Evolutionary conservation across 73 alveolate species (phyloP).

Genomic region (Paramecium primaurelia): DNA sequence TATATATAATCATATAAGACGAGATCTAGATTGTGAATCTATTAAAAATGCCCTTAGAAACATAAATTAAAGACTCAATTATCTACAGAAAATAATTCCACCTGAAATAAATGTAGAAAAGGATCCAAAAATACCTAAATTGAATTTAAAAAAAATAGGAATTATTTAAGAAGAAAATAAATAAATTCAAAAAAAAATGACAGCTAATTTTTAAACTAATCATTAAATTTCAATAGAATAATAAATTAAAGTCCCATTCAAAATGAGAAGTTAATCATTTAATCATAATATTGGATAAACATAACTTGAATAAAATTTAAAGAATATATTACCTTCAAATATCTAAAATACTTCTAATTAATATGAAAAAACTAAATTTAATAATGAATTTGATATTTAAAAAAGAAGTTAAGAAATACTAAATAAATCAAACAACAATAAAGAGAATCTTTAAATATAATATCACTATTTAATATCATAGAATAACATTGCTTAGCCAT

Average conservation of each 20-base stretch:
- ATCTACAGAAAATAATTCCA: background rate
- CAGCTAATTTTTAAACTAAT: background rate
- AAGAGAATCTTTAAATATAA: background rate
- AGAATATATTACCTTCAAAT: background rate
- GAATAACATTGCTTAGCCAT: background rate
- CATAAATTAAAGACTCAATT: background rate
- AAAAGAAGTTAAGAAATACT: background rate
- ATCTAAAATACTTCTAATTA: background rate
- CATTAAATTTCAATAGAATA: background rate
- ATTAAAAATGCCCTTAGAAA: background rate
- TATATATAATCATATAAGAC: background rate
- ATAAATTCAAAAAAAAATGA: background rate
- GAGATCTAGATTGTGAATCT: conserved; percentile 4
- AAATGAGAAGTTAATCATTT: background rate
- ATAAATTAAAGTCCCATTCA: background rate
- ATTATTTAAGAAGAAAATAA: background rate
- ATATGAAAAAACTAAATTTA: background rate
- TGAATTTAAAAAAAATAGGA: background rate
- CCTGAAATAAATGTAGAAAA: background rate
- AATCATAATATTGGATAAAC: background rate
- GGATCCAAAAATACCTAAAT: conserved; percentile 1
- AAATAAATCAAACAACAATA: background rate
- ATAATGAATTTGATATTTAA: background rate
- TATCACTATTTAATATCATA: background rate
- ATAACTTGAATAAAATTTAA: background rate